Evolutionary conservation across 176 grass and related monocot genomes (phyloP).

Genomic region (Ampelocalamus luodianensis): DNA sequence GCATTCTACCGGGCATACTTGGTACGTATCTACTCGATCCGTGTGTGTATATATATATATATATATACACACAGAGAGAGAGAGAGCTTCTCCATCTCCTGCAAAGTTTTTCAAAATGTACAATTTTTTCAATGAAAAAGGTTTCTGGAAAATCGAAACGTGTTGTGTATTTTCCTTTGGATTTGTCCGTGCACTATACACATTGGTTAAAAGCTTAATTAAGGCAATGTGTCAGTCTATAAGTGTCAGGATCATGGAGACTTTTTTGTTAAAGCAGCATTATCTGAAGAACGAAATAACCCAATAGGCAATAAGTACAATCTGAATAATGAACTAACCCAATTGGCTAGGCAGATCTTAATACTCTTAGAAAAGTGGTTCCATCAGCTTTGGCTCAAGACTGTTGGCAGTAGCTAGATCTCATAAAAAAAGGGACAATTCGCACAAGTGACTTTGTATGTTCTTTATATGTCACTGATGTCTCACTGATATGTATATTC

Average conservation of each 20-base stretch:
- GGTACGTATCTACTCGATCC: slow-evolving; percentile 40
- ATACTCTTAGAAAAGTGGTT: neutral
- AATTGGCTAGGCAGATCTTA: neutral
- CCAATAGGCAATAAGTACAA: too few species aligned
- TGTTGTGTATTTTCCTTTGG: neutral
- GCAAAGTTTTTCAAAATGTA: neutral
- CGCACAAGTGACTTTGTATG: too few species aligned
- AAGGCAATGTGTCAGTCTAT: neutral
- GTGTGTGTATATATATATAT: too few species aligned
- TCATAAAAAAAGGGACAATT: neutral
- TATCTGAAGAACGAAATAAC: too few species aligned
- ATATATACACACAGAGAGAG: neutral
- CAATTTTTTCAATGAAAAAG: neutral
- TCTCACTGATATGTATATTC: too few species aligned
- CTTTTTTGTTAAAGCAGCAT: too few species aligned
- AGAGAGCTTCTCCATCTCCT: neutral
- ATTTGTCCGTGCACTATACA: neutral
- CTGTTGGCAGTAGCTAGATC: neutral
- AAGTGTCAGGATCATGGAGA: too few species aligned
- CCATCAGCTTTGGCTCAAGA: neutral
- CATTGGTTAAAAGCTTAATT: neutral
- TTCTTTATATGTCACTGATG: too few species aligned
- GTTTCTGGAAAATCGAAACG: neutral
- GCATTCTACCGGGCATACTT: slow-evolving; percentile 83
- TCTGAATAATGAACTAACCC: neutral